Evolutionary conservation across 495 filamentous ascomycete genomes (phyloP).

Genomic region (Neurospora africana): DNA sequence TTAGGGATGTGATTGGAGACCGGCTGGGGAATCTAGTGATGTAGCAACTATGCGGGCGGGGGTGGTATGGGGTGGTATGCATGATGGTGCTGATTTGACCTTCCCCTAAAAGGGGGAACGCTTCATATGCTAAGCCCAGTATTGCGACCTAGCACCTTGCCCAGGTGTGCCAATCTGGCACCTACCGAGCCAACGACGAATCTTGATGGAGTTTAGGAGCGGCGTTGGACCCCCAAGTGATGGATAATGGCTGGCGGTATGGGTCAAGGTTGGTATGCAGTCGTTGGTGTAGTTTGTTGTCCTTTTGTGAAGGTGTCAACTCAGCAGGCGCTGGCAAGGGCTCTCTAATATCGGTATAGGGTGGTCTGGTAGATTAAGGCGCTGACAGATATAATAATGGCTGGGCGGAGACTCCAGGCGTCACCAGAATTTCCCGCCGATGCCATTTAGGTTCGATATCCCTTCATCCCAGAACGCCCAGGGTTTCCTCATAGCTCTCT

Average conservation of each 20-base stretch:
- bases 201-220: background rate
- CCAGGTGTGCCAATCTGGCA: background rate
- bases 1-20: background rate
- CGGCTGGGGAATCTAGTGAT: conserved; percentile 10
- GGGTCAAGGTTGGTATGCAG: background rate
- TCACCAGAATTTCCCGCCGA: background rate
- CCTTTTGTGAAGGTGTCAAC: background rate
- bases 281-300: background rate
- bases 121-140: background rate
- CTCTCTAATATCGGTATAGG: background rate
- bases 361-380: background rate
- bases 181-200: background rate
- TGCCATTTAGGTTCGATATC: background rate
- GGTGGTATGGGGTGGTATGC: background rate
- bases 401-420: background rate
- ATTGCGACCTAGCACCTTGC: background rate
- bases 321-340: background rate
- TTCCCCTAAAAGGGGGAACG: background rate
- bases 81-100: background rate
- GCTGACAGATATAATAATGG: background rate
- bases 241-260: background rate
- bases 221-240: background rate
- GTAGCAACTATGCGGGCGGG: conserved; percentile 6
- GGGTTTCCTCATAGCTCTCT: background rate
- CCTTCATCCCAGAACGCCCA: background rate